Conservation (phyloP, 1,284 basidiomycete species). For the Gomphus bonarii region DNA sequence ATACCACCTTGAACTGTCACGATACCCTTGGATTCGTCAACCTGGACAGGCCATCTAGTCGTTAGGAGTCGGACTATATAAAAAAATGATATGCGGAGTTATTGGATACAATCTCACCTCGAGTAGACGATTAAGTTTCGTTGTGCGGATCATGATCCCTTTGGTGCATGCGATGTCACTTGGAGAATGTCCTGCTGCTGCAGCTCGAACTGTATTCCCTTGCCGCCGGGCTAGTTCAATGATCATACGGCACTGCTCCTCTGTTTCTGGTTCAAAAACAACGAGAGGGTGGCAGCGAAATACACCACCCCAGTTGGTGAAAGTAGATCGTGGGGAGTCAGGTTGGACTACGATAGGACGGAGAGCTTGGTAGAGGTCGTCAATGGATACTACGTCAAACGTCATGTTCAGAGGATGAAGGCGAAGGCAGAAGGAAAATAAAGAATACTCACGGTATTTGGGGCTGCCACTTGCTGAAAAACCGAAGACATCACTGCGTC, state of each 20-base stretch:
- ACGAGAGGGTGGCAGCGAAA: conserved; percentile 53
- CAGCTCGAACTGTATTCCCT: conserved; percentile 65
- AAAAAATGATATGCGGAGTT: conserved; percentile 3
- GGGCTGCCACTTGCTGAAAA: background rate
- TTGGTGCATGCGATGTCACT: conserved; percentile 85
- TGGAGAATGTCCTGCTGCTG: conserved; percentile 88
- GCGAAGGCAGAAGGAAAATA: background rate
- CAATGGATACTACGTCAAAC: background rate
- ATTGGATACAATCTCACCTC: conserved; percentile 47
- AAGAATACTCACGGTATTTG: background rate
- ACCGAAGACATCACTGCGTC: background rate
- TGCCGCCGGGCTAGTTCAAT: conserved; percentile 79
- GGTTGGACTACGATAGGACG: conserved; percentile 40
- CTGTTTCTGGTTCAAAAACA: conserved; percentile 71
- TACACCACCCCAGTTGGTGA: conserved; percentile 65
- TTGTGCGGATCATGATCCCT: conserved; percentile 75
- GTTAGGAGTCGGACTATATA: background rate
- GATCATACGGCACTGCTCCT: conserved; percentile 65
- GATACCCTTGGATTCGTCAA: conserved; percentile 7
- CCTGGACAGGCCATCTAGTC: conserved; percentile 11
- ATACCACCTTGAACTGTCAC: conserved; percentile 75
- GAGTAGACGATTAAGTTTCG: conserved; percentile 56
- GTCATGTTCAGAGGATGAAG: background rate
- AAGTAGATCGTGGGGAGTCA: conserved; percentile 32
- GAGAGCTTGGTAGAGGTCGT: conserved; percentile 21